Evolutionary conservation across 140 eudicot genomes (phyloP), one percentile per base, ranked within the genome.

Genomic region (Erigeron philadelphicus): DNA sequence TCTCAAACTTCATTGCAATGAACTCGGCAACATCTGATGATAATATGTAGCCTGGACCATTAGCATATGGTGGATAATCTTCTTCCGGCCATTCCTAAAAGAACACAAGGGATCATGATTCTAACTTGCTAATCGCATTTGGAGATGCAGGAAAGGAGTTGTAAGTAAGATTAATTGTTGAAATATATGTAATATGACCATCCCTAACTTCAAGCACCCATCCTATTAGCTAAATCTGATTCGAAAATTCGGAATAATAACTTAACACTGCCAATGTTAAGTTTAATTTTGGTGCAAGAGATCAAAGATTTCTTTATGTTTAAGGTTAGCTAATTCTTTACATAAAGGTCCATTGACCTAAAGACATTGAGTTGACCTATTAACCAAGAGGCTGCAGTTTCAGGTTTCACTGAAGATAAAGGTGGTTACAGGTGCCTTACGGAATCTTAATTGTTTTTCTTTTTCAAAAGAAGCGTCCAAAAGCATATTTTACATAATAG

Each of bases 41-140:
- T 52, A 93, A 23, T 61, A 93, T 79, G 88, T 93, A 93, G 54
- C 98, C 97, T 23, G 98, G 97, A 12, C 98, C 97, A 74, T 89
- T 89, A 64, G 98, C 94, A 73, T 89, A 93, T 1, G 95, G 94
- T 25, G 98, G 98, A 75, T 89, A 93, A 35, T 75, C 94, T 77
- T 89, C 98, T 72, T 93, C 96, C 0, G 98, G 96, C 96, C 96
- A 93, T 84, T 93, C 98, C 98, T 93, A 78, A 64, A 3, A 17
- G 58, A 3, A 25, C 3, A 11, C 11, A 73, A 38, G 45, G 21
- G 47, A 57, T 50, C 56, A 50, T 11, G 7, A 50, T 50, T 9
- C 13, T 4, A 2, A 4, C 3, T 48, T 50, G n/a, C 56, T 50
- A 6, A 50, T 50, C 7, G 11, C 16, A 50, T 50, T 16, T 10